Percentiles rank a stretch among this genome's conserved stretches.
Evolutionary conservation across 805 yeast genomes (phyloP).

Genomic region (Kluyveromyces dobzhanskii): DNA sequence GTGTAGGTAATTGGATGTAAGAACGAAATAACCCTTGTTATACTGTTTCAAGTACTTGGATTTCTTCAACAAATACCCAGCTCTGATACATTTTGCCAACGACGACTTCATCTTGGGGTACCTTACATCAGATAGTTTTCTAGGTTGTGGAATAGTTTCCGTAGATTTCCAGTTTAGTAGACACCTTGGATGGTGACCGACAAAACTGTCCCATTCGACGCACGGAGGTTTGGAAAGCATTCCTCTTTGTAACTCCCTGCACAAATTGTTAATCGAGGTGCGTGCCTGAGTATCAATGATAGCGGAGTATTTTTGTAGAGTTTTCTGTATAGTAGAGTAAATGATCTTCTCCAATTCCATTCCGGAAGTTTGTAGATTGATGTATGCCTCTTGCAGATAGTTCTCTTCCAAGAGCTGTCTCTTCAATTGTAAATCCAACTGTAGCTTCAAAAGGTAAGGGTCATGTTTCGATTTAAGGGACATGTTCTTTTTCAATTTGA

Average conservation of each 20-base stretch:
- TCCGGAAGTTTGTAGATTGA: slow-evolving; percentile 57
- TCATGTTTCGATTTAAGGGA: slow-evolving; percentile 38
- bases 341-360: slow-evolving; percentile 57
- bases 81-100: slow-evolving; percentile 45
- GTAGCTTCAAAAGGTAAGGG: slow-evolving; percentile 55
- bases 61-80: slow-evolving; percentile 53
- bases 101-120: slow-evolving; percentile 47
- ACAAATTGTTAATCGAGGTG: slow-evolving; percentile 45
- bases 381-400: slow-evolving; percentile 55
- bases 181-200: slow-evolving; percentile 37
- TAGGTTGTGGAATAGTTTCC: slow-evolving; percentile 33
- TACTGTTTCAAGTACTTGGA: slow-evolving; percentile 55
- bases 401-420: slow-evolving; percentile 54
- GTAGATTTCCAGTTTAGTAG: slow-evolving; percentile 32
- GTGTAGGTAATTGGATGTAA: slow-evolving; percentile 59
- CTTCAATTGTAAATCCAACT: slow-evolving; percentile 56
- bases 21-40: slow-evolving; percentile 54
- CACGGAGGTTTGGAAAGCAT: slow-evolving; percentile 48
- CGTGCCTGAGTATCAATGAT: slow-evolving; percentile 47
- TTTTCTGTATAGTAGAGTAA: slow-evolving; percentile 51
- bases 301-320: slow-evolving; percentile 43
- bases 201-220: slow-evolving; percentile 64
- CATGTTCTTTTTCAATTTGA: slow-evolving; percentile 13
- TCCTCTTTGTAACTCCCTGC: slow-evolving; percentile 35
- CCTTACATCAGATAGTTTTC: slow-evolving; percentile 42